Base-by-base conservation (phyloP, 495 filamentous ascomycete genomes). In the Lepraria neglecta region DNA sequence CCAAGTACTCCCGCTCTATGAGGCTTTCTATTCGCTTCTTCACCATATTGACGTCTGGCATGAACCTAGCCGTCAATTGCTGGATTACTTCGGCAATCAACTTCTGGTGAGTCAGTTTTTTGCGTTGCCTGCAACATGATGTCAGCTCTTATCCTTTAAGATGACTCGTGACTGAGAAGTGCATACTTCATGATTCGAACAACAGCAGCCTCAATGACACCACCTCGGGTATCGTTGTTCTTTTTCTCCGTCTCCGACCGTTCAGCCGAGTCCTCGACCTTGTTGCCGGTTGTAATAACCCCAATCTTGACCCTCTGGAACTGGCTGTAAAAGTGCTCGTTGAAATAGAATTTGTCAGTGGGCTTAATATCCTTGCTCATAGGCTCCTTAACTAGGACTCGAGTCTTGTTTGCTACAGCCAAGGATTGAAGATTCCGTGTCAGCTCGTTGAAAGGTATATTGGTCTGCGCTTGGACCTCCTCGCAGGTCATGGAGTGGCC, bases 101-200 rank as follows among this genome's bases (percentile, higher is more conserved):
- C 58, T 91, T 82, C 30, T 87, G 84, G 69, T 99, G 95, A 3
- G 76, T 72, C 28, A 95, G 79, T 50, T 84, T 78, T 69, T 96
- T 97, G 53, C 94, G 89, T 84, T 95, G 89, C 75, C 94, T 98
- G 66, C 60, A 44, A 48, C 33, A 14, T 30, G 35, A 42, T 10
- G 30, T 61, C 35, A 62, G 54, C 42, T 47, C n/a, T 9, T 43
- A n/a, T n/a, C 12, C 9, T 55, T 28, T 50, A 19, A 7, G 7
- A 35, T 35, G 24, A 24, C 24, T 24, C 2, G 24, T 24, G 24
- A 24, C 24, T 53, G 28, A 43, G 30, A 42, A 60, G 42, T 17
- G 79, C 83, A 67, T 81, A 96, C 92, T 96, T 96, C 92, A 97
- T 97, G 69, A 92, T 95, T 17, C 92, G 78, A 43, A 99, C 95